These are phyloP conservation scores for Paradendryphiella salina DNA, from an alignment of 2,329 filamentous ascomycete genomes.

Conservation along the genomic window DNA sequence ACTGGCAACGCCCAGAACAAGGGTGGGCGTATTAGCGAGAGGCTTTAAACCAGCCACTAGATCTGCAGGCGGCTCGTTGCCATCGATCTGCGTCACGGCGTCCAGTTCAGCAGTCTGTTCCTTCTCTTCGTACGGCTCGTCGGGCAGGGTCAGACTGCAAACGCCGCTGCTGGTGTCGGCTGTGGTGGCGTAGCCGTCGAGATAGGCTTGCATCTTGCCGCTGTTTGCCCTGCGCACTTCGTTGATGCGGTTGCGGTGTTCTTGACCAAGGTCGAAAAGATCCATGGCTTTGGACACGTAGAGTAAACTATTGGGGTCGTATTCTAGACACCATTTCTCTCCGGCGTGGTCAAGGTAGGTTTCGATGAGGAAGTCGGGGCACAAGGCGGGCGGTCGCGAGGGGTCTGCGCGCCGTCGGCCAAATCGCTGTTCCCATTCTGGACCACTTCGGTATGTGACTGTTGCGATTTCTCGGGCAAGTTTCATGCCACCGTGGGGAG, in stretches of 20 bases:
- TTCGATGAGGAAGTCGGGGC: conserved; percentile 95
- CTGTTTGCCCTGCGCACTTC: conserved; percentile 65
- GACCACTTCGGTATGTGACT: conserved; percentile 93
- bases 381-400: conserved; percentile 85
- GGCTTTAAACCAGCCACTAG: conserved; percentile 73
- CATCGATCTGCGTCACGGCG: conserved; percentile 36
- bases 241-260: conserved; percentile 67
- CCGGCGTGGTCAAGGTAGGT: conserved; percentile 97
- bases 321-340: conserved; percentile 96
- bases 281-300: conserved; percentile 99
- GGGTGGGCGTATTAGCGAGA: conserved; percentile 74
- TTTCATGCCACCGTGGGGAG: conserved; percentile 96
- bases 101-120: conserved; percentile 50
- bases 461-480: conserved; percentile 96
- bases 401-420: conserved; percentile 84
- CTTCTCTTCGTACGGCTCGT: conserved; percentile 84
- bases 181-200: conserved; percentile 36
- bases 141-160: conserved; percentile 83
- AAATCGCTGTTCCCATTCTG: conserved; percentile 97
- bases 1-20: conserved; percentile 92
- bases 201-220: conserved; percentile 57
- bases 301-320: conserved; percentile 91
- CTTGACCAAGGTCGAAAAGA: conserved; percentile 83
- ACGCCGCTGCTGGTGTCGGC: conserved; percentile 46
- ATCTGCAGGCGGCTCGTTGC: conserved; percentile 70